phyloP scores from a whole-genome alignment of 352 stramenopile genomes.

The Lagenidium giganteum region DNA sequence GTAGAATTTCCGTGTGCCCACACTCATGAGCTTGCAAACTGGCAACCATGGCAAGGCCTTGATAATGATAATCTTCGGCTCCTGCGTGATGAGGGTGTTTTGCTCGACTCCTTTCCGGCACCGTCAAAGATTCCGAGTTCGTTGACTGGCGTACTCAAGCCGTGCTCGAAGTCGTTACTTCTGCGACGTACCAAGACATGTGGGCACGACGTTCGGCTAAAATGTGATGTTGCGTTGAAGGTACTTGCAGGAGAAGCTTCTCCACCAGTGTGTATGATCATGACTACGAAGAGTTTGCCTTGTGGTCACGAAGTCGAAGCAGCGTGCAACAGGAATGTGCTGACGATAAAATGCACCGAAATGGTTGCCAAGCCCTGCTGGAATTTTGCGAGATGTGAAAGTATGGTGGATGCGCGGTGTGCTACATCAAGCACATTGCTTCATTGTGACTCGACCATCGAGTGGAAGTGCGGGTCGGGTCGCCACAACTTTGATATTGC shows the following conservation, averaged over 20 bases:
- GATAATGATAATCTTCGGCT: slow-evolving; percentile 20
- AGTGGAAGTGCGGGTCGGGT: slow-evolving; percentile 32
- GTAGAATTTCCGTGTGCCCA: slow-evolving; percentile 37
- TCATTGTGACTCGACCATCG: slow-evolving; percentile 27
- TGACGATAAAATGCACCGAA: slow-evolving; percentile 24
- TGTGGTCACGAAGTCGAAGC: slow-evolving; percentile 40
- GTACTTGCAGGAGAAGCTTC: slow-evolving; percentile 16
- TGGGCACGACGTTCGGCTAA: slow-evolving; percentile 52
- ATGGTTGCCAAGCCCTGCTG: slow-evolving; percentile 46
- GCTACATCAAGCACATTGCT: slow-evolving; percentile 11
- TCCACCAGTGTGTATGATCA: slow-evolving; percentile 7
- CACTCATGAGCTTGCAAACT: slow-evolving; percentile 17
- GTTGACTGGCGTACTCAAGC: slow-evolving; percentile 24
- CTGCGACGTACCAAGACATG: slow-evolving; percentile 34
- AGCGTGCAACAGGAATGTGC: slow-evolving; percentile 30
- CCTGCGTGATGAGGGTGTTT: slow-evolving; percentile 27
- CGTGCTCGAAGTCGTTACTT: slow-evolving; percentile 30
- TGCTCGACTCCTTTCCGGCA: slow-evolving; percentile 29
- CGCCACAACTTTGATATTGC: slow-evolving; percentile 32
- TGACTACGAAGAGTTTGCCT: background rate
- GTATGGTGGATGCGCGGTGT: slow-evolving; percentile 21
- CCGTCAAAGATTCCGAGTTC: slow-evolving; percentile 18
- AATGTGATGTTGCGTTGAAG: slow-evolving; percentile 44
- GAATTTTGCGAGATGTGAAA: slow-evolving; percentile 41
- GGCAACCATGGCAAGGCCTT: slow-evolving; percentile 39